Evolutionary conservation across 768 basidiomycete genomes (phyloP).

Genomic region (Leccinum subgranulosum): DNA sequence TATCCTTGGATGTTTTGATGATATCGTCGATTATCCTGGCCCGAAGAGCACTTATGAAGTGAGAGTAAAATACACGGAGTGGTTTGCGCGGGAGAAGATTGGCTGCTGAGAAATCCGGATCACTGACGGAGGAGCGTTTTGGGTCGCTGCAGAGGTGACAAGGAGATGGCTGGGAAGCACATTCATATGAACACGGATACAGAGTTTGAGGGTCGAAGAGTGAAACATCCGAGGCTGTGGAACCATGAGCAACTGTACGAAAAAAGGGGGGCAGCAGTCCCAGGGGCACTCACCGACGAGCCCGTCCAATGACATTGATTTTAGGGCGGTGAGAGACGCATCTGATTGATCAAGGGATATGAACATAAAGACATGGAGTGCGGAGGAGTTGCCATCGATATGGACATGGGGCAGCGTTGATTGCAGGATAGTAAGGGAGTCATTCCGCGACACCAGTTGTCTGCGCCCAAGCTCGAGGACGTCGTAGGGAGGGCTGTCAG

Average conservation of each 20-base stretch:
- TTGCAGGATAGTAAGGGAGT: slow-evolving; percentile 39
- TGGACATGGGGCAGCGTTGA: slow-evolving; percentile 53
- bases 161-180: slow-evolving; percentile 37
- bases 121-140: slow-evolving; percentile 13
- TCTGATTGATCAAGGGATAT: slow-evolving; percentile 34
- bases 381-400: slow-evolving; percentile 39
- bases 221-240: slow-evolving; percentile 40
- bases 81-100: slow-evolving; percentile 45
- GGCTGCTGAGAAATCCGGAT: slow-evolving; percentile 29
- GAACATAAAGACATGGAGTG: slow-evolving; percentile 59
- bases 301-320: slow-evolving; percentile 43
- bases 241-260: slow-evolving; percentile 11
- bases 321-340: slow-evolving; percentile 33
- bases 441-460: slow-evolving; percentile 40
- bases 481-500: slow-evolving; percentile 32
- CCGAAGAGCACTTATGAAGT: slow-evolving; percentile 65
- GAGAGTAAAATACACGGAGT: slow-evolving; percentile 38
- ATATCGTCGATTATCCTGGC: slow-evolving; percentile 50
- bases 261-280: not conserved
- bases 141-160: slow-evolving; percentile 37
- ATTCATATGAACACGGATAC: slow-evolving; percentile 52
- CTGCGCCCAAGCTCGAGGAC: slow-evolving; percentile 56
- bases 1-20: slow-evolving; percentile 37
- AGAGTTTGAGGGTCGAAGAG: slow-evolving; percentile 47
- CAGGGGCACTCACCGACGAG: slow-evolving; percentile 46